Base-by-base conservation (phyloP, 495 filamentous ascomycete species). In the Xylaria palmicola region DNA sequence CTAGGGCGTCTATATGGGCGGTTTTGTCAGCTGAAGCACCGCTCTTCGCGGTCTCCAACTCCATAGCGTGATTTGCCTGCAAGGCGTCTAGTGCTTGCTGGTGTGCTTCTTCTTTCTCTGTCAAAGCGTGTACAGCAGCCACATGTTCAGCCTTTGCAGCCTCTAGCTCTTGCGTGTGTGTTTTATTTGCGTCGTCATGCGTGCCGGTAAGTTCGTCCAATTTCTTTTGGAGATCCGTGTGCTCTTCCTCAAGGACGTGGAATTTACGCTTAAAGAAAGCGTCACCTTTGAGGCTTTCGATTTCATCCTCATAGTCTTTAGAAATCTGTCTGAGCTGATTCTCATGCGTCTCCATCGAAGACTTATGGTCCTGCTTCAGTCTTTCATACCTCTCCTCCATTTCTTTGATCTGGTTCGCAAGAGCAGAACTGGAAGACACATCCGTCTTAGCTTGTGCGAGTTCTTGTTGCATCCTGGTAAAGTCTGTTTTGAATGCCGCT, bases 261-360 rank as follows among this genome's bases (percentile, higher is more conserved):
- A 80, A 83, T 60, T 82, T 75, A 51, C 78, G 76, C 67, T 79
- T 83, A 65, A 82, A 80, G 58, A 78, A 80, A 32, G 82, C 80
- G 62, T 83, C 80, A 20, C 79, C 81, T 24, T 76, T 74, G n/a
- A 83, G 77, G 43, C 79, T 77, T 62, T 84, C 82, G 39, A 85
- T 83, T 62, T 85, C 82, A 22, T 75, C 71, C 54, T 82, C 76
- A 64, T 83, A 82, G 39, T 85, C 82, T 52, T 81, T 71, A 27
- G 79, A 79, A 60, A 85, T 59, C 44, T 76, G 75, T 64, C 77
- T 65, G 19, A 85, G 72, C 55, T 83, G 77, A 59, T 78, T 70
- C 49, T 76, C 68, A 62, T 84, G 81, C 55, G 78, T 81, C 15
- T 78, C 75, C 32, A 70, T 55, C 0, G 77, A 78, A 34, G 74